Conservation (phyloP, 495 filamentous ascomycete species). For the Aspergillus egyptiacus region DNA sequence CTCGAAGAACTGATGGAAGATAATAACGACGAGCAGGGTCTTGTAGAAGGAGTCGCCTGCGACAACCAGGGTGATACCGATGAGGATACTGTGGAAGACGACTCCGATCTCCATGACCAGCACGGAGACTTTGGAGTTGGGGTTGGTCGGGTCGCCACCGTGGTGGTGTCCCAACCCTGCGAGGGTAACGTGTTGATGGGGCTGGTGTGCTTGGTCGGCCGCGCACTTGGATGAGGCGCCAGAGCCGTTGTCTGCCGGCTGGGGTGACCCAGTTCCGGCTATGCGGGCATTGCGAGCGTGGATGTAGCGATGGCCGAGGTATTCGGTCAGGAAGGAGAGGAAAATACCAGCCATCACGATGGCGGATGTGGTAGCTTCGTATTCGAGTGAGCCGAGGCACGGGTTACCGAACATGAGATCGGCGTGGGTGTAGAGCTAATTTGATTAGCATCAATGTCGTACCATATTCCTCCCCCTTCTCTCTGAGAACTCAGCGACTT, state of each 20-base stretch:
- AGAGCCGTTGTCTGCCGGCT: not conserved
- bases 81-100: conserved; percentile 61
- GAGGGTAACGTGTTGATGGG: conserved; percentile 12
- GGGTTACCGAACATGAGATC: conserved; percentile 56
- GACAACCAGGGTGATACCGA: conserved; percentile 33
- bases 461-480: not conserved
- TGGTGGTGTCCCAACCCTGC: conserved; percentile 29
- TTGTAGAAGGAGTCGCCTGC: conserved; percentile 49
- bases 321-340: conserved; percentile 57
- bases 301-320: conserved; percentile 47
- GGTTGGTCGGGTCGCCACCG: conserved; percentile 23
- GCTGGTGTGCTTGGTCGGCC: conserved; percentile 4
- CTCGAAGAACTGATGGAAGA: conserved; percentile 65
- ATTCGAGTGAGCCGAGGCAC: conserved; percentile 54
- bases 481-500: conserved; percentile 10
- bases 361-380: conserved; percentile 55
- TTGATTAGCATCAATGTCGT: conserved; percentile 6
- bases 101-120: conserved; percentile 64
- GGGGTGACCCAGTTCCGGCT: not conserved
- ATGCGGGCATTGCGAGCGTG: conserved; percentile 16
- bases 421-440: conserved; percentile 58
- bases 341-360: conserved; percentile 62
- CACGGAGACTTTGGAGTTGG: conserved; percentile 51
- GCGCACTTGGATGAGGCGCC: conserved; percentile 7
- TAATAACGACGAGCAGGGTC: conserved; percentile 66